These are phyloP conservation scores for Aspergillus campestris DNA, from an alignment of 495 filamentous ascomycete species.

Conservation along the genomic window DNA sequence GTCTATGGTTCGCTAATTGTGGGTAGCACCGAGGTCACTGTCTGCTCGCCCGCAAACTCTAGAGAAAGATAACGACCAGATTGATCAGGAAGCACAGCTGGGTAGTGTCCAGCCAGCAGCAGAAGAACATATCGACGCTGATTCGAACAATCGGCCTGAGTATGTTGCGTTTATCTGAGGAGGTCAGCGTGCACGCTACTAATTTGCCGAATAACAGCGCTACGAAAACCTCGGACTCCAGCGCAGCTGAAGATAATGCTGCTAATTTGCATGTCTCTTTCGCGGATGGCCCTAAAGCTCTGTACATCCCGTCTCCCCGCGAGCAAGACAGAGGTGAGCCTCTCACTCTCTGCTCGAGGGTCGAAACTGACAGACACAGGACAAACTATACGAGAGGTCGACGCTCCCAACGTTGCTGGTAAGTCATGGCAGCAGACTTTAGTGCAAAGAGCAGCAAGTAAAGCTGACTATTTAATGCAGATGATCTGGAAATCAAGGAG, in stretches of 20 bases:
- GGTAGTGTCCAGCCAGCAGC: neutral
- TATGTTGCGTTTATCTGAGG: no score
- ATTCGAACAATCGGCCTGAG: no score
- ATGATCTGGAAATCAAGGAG: neutral
- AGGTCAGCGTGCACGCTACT: no score
- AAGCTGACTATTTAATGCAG: no score
- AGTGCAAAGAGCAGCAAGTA: no score
- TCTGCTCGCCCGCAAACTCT: conserved; percentile 3
- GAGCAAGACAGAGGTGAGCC: conserved; percentile 23
- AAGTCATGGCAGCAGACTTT: neutral
- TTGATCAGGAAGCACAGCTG: conserved; percentile 6
- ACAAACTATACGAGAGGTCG: conserved; percentile 11
- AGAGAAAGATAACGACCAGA: neutral
- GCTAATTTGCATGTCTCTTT: conserved; percentile 8
- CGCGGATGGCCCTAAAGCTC: conserved; percentile 14
- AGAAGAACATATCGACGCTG: no score
- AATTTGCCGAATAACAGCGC: no score
- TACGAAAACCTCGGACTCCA: neutral
- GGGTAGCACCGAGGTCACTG: neutral
- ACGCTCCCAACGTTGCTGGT: conserved; percentile 11
- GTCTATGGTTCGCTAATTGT: neutral
- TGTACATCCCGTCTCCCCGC: conserved; percentile 29
- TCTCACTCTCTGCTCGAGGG: neutral
- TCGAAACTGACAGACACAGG: conserved; percentile 8
- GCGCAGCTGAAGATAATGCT: neutral